A percentile compares a stretch with the other conserved stretches of the same genome.
Conservation (phyloP, 2,329 filamentous ascomycete species). For the Seiridium cupressi region DNA sequence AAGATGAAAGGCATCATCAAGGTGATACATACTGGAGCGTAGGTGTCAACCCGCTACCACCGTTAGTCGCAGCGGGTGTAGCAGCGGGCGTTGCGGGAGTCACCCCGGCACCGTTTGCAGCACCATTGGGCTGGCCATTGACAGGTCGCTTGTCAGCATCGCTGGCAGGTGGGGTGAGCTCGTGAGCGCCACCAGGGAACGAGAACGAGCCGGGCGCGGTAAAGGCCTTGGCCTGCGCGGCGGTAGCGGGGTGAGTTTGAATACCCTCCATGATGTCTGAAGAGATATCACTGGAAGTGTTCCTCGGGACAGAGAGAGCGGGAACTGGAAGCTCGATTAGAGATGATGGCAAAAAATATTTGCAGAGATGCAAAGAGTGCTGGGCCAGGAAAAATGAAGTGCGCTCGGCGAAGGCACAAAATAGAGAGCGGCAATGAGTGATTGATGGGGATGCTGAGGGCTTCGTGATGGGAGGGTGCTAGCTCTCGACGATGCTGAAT, state of each 20-base stretch:
- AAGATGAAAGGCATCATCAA: constrained; percentile 21
- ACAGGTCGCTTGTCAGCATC: constrained; percentile 61
- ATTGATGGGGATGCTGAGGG: no score
- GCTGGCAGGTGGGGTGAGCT: constrained; percentile 76
- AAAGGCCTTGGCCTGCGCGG: constrained; percentile 92
- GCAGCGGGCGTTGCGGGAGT: constrained; percentile 88
- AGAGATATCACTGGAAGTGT: not conserved
- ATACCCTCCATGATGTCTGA: constrained; percentile 27
- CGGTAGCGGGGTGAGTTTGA: constrained; percentile 76
- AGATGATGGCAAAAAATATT: not conserved
- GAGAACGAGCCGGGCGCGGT: constrained; percentile 89
- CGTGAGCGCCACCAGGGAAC: constrained; percentile 80
- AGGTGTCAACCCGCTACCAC: constrained; percentile 86
- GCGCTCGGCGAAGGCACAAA: not conserved
- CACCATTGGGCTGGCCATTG: constrained; percentile 53
- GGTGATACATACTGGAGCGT: constrained; percentile 91
- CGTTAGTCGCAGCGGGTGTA: constrained; percentile 75
- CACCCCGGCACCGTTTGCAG: constrained; percentile 71
- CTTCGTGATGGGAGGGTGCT: no score
- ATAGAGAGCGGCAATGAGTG: not conserved
- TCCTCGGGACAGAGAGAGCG: not conserved
- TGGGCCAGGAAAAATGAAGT: not conserved
- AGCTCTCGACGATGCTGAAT: no score
- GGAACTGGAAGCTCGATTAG: not conserved
- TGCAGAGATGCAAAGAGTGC: not conserved